phyloP scores from a whole-genome alignment of 202 grass and related monocot species.

The Hordeum pubiflorum region DNA sequence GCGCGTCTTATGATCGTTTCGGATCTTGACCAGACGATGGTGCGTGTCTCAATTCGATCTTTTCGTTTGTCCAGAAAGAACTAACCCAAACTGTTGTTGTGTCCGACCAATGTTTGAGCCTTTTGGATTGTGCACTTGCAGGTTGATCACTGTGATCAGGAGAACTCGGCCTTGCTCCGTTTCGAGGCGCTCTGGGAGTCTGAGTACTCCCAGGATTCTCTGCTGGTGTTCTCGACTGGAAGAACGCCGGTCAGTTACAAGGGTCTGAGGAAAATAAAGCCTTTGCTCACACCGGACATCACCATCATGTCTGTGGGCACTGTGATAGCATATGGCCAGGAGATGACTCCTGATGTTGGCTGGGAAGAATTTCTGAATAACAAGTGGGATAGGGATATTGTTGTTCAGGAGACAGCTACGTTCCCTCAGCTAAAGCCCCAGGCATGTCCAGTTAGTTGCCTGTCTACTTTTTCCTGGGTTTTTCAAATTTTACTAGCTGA shows the following conservation, averaged over 20 bases:
- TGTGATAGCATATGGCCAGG: slow-evolving; percentile 78
- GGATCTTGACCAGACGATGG: slow-evolving; percentile 87
- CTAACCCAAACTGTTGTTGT: not conserved
- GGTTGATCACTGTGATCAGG: slow-evolving; percentile 66
- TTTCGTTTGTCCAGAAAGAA: not conserved
- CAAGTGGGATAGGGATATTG: slow-evolving; percentile 72
- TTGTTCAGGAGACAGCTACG: slow-evolving; percentile 63
- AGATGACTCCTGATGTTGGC: slow-evolving; percentile 69
- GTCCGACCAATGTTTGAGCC: not conserved
- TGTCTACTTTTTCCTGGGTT: not conserved
- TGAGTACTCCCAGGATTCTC: slow-evolving; percentile 50
- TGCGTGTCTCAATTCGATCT: not conserved
- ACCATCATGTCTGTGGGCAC: slow-evolving; percentile 95
- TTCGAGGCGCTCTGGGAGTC: slow-evolving; percentile 76
- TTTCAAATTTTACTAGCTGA: not conserved
- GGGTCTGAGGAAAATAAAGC: slow-evolving; percentile 64
- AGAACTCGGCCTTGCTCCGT: slow-evolving; percentile 65
- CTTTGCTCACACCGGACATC: slow-evolving; percentile 77
- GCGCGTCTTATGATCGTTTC: slow-evolving; percentile 77
- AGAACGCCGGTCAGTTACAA: slow-evolving; percentile 69
- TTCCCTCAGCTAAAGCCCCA: slow-evolving; percentile 68
- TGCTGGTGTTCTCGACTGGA: slow-evolving; percentile 84
- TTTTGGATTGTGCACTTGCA: slow-evolving; percentile 1
- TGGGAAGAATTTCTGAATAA: slow-evolving; percentile 61
- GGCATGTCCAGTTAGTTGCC: slow-evolving; percentile 28